Evolutionary conservation across 2,329 filamentous ascomycete genomes (phyloP), one percentile per base, ranked within the genome.

Genomic region (Microdochium nivale): DNA sequence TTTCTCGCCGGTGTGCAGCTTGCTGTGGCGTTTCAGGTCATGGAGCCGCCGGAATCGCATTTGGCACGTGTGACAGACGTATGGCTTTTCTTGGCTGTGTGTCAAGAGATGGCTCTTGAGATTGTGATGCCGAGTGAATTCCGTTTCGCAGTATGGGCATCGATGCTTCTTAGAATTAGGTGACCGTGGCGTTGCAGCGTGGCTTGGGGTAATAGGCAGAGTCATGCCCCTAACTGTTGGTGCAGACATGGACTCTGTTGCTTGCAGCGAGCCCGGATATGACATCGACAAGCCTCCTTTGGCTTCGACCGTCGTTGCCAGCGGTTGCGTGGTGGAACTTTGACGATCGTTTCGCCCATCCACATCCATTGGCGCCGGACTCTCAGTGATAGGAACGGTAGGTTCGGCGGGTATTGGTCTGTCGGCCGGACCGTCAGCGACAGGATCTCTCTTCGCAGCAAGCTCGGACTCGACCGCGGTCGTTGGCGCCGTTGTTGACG

Each of bases 41-140:
- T 99, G 94, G 49, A 97, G 76, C 56, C 94, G 84, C 51, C 94
- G 83, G 69, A 99, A 99, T 50, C 92, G 84, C 68, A 94, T 88
- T 60, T 92, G 83, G 67, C 94, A 99, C n/a, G 88, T 90, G 55
- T 89, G 85, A 65, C 94, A 99, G 25, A 94, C 82, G 64, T 94
- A 99, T 0, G 94, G 94, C 70, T 99, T 99, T 69, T 99, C 94
- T 75, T 99, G 92, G 62, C 91, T 96, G 69, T 97, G 94, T 0
- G 94, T 97, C 65, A 99, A 81, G 52, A 99, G 79, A 71, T 99
- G 94, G 60, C 90, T 96, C 72, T 97, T 99, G 25, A 97, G 80
- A 63, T 99, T 97, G 67, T 97, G 94, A 65, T 97, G 94, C 46
- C 94, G 83, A 25, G 94, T 99, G 60, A 99, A 99, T 63, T 96